phyloP scores from a whole-genome alignment of 1,284 basidiomycete genomes.

The Ceratobasidium sp. region DNA sequence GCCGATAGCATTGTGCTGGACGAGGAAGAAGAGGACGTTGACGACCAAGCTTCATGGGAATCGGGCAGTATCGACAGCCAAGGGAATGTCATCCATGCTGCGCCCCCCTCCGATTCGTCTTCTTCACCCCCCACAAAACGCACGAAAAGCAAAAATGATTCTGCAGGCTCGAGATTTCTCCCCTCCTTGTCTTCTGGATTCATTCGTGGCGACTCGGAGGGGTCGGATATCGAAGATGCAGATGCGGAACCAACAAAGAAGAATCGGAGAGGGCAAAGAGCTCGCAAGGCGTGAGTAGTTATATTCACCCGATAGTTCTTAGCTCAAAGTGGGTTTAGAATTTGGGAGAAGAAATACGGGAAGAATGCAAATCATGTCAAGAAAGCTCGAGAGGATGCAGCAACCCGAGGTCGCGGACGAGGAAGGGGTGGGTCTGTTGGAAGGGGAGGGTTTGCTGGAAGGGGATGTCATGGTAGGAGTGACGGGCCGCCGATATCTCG shows the following conservation, averaged over 20 bases:
- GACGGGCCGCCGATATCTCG: conserved; percentile 32
- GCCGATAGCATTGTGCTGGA: conserved; percentile 36
- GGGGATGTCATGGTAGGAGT: conserved; percentile 12
- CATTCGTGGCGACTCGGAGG: conserved; percentile 74
- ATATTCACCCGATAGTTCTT: not conserved
- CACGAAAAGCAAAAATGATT: conserved; percentile 45
- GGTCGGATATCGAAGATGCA: conserved; percentile 78
- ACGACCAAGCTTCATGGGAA: conserved; percentile 64
- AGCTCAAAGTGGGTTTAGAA: conserved; percentile 57
- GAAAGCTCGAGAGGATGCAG: conserved; percentile 54
- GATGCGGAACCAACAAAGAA: conserved; percentile 66
- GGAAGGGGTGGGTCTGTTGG: conserved; percentile 36
- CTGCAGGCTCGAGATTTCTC: conserved; percentile 75
- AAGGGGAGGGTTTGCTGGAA: conserved; percentile 31
- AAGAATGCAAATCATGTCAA: conserved; percentile 89
- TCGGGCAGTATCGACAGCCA: conserved; percentile 55
- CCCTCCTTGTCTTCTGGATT: conserved; percentile 89
- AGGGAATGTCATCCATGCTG: conserved; percentile 38
- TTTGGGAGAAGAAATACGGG: conserved; percentile 98
- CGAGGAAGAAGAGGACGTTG: conserved; percentile 51
- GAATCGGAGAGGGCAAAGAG: conserved; percentile 91
- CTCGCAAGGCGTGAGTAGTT: conserved; percentile 83
- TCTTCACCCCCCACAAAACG: conserved; percentile 28
- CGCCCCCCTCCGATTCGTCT: conserved; percentile 6
- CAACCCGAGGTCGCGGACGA: conserved; percentile 40